Evolutionary conservation across 305 asterid genomes (phyloP).

Genomic region (Plantago rigida): DNA sequence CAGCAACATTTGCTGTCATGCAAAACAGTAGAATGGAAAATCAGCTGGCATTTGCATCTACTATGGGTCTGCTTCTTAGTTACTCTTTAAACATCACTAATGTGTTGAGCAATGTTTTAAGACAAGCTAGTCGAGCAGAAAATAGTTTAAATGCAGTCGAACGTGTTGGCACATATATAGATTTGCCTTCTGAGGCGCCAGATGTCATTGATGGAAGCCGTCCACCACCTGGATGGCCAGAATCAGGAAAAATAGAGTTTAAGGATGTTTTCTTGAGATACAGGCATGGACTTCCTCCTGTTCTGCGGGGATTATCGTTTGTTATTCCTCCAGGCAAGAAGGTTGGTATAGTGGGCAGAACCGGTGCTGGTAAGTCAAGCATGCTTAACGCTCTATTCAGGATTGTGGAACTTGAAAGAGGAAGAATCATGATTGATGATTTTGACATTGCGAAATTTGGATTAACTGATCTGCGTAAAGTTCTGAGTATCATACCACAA

Average conservation of each 20-base stretch:
- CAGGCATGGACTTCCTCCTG: conserved; percentile 83
- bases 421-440: conserved; percentile 69
- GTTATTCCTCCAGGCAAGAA: conserved; percentile 59
- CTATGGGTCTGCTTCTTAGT: conserved; percentile 95
- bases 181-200: conserved; percentile 82
- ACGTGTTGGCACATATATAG: conserved; percentile 78
- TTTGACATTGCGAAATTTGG: conserved; percentile 69
- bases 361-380: conserved; percentile 99
- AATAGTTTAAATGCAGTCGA: conserved; percentile 91
- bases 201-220: conserved; percentile 54
- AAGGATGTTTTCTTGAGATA: conserved; percentile 70
- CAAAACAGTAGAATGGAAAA: conserved; percentile 68
- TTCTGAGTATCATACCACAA: conserved; percentile 88
- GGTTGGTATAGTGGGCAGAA: conserved; percentile 90
- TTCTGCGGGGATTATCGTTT: conserved; percentile 72
- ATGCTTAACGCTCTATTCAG: conserved; percentile 87
- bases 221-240: conserved; percentile 94
- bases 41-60: conserved; percentile 83
- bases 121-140: conserved; percentile 87
- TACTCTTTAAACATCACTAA: conserved; percentile 76
- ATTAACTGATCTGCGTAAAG: conserved; percentile 72
- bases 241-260: conserved; percentile 59
- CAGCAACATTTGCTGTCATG: conserved; percentile 89
- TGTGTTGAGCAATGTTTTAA: conserved; percentile 62
- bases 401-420: conserved; percentile 76